Evolutionary conservation across 1,284 basidiomycete genomes (phyloP).

Genomic region (Mycena sp.): DNA sequence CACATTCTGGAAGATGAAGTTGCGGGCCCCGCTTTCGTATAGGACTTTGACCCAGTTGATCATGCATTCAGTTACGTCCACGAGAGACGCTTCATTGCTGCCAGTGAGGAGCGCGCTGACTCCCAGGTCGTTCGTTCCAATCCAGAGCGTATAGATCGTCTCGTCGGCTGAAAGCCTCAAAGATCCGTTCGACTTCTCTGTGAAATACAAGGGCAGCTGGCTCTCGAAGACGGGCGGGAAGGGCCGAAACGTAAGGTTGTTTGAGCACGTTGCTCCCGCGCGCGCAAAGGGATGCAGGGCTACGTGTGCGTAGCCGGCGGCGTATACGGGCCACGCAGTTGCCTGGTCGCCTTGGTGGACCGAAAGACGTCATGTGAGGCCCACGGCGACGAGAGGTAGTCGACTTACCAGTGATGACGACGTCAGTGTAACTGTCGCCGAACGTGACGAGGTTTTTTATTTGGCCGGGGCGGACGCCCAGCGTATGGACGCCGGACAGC

Average conservation of each 20-base stretch:
- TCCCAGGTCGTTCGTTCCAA: slow-evolving; percentile 58
- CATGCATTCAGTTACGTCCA: slow-evolving; percentile 52
- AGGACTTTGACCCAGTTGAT: slow-evolving; percentile 55
- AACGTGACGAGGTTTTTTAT: too few species aligned
- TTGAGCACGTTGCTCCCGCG: slow-evolving; percentile 56
- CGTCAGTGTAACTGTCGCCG: too few species aligned
- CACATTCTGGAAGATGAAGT: slow-evolving; percentile 59
- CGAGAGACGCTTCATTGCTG: slow-evolving; percentile 44
- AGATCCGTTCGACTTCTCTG: slow-evolving; percentile 38
- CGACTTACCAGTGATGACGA: too few species aligned
- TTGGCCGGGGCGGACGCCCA: too few species aligned
- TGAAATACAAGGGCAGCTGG: slow-evolving; percentile 50
- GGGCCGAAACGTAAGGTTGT: slow-evolving; percentile 53
- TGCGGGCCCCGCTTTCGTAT: slow-evolving; percentile 52
- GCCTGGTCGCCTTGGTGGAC: slow-evolving; percentile 17
- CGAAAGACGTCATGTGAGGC: too few species aligned
- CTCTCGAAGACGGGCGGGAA: slow-evolving; percentile 54
- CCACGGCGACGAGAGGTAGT: too few species aligned
- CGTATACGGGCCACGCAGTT: slow-evolving; percentile 41
- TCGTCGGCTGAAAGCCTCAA: slow-evolving; percentile 41
- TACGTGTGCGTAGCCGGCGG: slow-evolving; percentile 48
- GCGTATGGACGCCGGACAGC: too few species aligned
- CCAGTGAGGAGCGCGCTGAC: slow-evolving; percentile 50
- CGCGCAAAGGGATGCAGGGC: slow-evolving; percentile 52
- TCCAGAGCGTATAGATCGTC: slow-evolving; percentile 56